These are phyloP conservation scores for Saitozyma sp. DNA, from an alignment of 768 basidiomycete species.

Conservation along the genomic window DNA sequence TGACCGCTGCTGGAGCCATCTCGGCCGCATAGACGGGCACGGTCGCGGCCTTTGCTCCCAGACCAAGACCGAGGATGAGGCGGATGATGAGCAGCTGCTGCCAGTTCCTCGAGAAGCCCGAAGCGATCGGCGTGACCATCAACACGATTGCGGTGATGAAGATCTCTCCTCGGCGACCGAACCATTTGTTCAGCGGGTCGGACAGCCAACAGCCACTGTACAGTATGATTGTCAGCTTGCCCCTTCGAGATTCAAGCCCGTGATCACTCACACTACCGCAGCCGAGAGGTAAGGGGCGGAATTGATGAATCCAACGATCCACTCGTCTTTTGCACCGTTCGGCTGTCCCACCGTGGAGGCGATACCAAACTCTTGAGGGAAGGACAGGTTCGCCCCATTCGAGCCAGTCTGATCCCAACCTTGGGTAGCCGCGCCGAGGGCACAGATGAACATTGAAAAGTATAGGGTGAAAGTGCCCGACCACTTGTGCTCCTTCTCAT, in stretches of 20 bases:
- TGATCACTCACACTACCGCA: conserved; percentile 26
- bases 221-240: not conserved
- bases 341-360: conserved; percentile 3
- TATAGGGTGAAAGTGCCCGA: conserved; percentile 44
- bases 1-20: conserved; percentile 76
- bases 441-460: conserved; percentile 39
- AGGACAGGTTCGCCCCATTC: conserved; percentile 48
- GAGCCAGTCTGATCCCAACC: conserved; percentile 50
- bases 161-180: conserved; percentile 63
- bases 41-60: conserved; percentile 53
- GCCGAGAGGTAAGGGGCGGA: conserved; percentile 40
- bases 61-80: conserved; percentile 45
- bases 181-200: conserved; percentile 66
- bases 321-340: conserved; percentile 26
- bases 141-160: conserved; percentile 58
- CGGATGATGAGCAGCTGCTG: conserved; percentile 35
- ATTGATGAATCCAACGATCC: conserved; percentile 47
- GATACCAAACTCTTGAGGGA: conserved; percentile 49
- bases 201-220: conserved; percentile 44
- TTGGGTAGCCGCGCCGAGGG: conserved; percentile 44
- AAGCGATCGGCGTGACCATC: conserved; percentile 54
- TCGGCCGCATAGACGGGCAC: conserved; percentile 73
- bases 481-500: conserved; percentile 50
- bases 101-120: conserved; percentile 45
- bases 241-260: not conserved